These are phyloP conservation scores for Durio zibethinus DNA, from an alignment of 345 rosid genomes.

Conservation along the genomic window DNA sequence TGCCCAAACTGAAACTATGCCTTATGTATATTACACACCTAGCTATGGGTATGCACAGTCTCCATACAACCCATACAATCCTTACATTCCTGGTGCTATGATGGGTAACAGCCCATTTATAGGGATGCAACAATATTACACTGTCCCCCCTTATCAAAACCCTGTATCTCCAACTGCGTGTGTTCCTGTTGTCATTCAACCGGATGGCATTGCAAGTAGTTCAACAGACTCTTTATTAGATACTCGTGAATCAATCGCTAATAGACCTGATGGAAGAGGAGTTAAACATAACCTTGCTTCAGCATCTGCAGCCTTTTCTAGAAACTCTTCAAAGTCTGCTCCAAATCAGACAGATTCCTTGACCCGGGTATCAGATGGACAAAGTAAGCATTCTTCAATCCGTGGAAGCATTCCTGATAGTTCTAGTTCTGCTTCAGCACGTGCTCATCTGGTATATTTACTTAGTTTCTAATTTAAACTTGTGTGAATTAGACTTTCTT, in stretches of 20 bases:
- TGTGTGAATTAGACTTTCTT: not conserved
- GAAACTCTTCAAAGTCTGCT: conserved; percentile 43
- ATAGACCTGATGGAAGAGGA: conserved; percentile 48
- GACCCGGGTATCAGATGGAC: conserved; percentile 48
- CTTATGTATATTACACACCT: conserved; percentile 81
- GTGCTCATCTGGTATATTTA: conserved; percentile 45
- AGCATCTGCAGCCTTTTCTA: conserved; percentile 41
- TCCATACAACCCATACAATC: conserved; percentile 88
- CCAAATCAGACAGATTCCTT: conserved; percentile 40
- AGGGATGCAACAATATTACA: conserved; percentile 65
- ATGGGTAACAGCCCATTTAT: conserved; percentile 58
- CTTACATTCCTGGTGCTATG: conserved; percentile 82
- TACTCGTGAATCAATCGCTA: conserved; percentile 34
- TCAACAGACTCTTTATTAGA: conserved; percentile 46
- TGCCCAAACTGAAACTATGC: conserved; percentile 72
- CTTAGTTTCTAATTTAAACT: not conserved
- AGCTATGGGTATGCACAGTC: conserved; percentile 80
- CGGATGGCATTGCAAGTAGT: conserved; percentile 40
- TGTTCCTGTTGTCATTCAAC: conserved; percentile 52
- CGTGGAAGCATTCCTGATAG: conserved; percentile 42
- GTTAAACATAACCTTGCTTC: conserved; percentile 41
- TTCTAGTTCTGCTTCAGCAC: conserved; percentile 34
- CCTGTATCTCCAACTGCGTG: conserved; percentile 54
- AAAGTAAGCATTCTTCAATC: conserved; percentile 36
- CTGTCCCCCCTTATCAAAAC: conserved; percentile 59